Conservation (phyloP, 805 yeast species). For the Saccharomyces paradoxus region DNA sequence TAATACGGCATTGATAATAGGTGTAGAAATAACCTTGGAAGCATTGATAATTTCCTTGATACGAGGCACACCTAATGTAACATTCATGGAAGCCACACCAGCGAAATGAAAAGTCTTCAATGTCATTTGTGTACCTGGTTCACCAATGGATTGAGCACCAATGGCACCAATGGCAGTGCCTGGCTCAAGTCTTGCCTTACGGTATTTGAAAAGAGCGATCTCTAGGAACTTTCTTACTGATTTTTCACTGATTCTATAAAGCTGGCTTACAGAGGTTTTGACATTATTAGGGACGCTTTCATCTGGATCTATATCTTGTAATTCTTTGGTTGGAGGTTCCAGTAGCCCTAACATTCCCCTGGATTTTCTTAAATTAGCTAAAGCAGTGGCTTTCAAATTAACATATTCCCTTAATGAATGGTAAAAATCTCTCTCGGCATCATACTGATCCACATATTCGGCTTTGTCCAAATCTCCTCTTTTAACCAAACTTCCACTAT, state of each 20-base stretch:
- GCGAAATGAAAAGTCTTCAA: slow-evolving; percentile 96
- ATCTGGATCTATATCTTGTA: slow-evolving; percentile 36
- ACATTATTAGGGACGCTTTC: slow-evolving; percentile 30
- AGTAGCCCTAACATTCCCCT: slow-evolving; percentile 43
- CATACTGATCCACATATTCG: slow-evolving; percentile 72
- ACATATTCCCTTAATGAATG: slow-evolving; percentile 64
- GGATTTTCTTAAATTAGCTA: slow-evolving; percentile 50
- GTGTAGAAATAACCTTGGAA: slow-evolving; percentile 88
- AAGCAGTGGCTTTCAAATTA: slow-evolving; percentile 42
- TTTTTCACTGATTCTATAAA: slow-evolving; percentile 54
- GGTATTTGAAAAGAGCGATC: slow-evolving; percentile 73
- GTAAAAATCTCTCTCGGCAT: slow-evolving; percentile 82
- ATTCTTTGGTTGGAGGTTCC: slow-evolving; percentile 38
- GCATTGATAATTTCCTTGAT: slow-evolving; percentile 98
- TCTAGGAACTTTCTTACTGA: slow-evolving; percentile 60
- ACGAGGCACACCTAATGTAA: slow-evolving; percentile 98
- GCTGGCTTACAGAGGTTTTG: slow-evolving; percentile 49
- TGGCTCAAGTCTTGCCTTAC: slow-evolving; percentile 89
- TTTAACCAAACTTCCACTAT: slow-evolving; percentile 49
- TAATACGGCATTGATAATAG: slow-evolving; percentile 87
- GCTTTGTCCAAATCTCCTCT: slow-evolving; percentile 40
- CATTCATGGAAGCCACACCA: slow-evolving; percentile 98
- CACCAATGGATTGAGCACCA: slow-evolving; percentile 98
- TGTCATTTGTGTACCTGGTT: slow-evolving; percentile 99
- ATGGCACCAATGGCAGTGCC: slow-evolving; percentile 99